Percentiles rank a stretch among this genome's conserved stretches.
Conservation (phyloP, 495 filamentous ascomycete genomes). For the Elasticomyces elasticus region DNA sequence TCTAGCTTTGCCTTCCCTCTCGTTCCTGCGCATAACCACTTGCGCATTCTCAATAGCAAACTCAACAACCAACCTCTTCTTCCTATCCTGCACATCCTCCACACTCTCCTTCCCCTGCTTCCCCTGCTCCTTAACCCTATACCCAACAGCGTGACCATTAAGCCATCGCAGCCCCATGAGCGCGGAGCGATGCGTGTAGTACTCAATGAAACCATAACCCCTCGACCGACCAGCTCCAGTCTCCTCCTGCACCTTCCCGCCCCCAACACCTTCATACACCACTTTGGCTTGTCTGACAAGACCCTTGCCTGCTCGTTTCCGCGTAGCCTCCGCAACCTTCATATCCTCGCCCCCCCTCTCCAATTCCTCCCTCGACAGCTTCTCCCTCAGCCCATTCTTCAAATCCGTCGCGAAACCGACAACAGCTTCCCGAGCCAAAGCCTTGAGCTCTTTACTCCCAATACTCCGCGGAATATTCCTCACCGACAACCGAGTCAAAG, state of each 20-base stretch:
- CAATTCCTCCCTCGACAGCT: slow-evolving; percentile 79
- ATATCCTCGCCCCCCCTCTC: slow-evolving; percentile 69
- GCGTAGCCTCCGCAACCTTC: slow-evolving; percentile 59
- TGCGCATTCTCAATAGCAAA: slow-evolving; percentile 98
- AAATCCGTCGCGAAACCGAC: slow-evolving; percentile 91
- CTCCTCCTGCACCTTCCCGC: slow-evolving; percentile 65
- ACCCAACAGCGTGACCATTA: slow-evolving; percentile 67
- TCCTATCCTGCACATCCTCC: slow-evolving; percentile 46
- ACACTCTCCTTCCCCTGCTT: slow-evolving; percentile 28
- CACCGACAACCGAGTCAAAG: slow-evolving; percentile 82
- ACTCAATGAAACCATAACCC: slow-evolving; percentile 97
- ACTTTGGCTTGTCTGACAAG: slow-evolving; percentile 94
- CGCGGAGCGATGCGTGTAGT: slow-evolving; percentile 84
- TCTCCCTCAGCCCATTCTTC: slow-evolving; percentile 57
- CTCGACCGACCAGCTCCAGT: slow-evolving; percentile 68
- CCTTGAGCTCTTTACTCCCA: slow-evolving; percentile 81
- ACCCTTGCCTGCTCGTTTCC: slow-evolving; percentile 78
- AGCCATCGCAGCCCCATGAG: slow-evolving; percentile 92
- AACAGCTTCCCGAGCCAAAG: slow-evolving; percentile 76
- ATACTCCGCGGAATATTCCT: slow-evolving; percentile 83
- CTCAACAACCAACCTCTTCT: slow-evolving; percentile 80
- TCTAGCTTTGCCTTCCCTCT: slow-evolving; percentile 55
- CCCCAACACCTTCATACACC: slow-evolving; percentile 76
- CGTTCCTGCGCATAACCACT: slow-evolving; percentile 68
- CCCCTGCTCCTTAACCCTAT: slow-evolving; percentile 25